Evolutionary conservation across 2,329 filamentous ascomycete species (phyloP), one percentile per base, ranked within the genome.

Genomic region (Fusarium stilboides): DNA sequence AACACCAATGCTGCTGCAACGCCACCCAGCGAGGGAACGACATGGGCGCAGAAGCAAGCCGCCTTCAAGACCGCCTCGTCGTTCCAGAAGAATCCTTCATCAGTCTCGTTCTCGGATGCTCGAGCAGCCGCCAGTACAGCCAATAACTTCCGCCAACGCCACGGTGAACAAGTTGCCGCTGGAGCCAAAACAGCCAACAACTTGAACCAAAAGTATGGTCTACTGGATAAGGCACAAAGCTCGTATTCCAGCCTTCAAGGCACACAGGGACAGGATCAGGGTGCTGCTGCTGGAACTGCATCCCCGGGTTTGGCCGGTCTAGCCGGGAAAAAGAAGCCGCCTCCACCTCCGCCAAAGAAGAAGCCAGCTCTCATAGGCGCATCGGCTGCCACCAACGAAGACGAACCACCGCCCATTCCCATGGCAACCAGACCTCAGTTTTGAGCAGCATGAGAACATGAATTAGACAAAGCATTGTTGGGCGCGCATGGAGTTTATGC

Each of bases 121-220:
- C 84, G 82, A 61, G 79, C 83, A 39, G 87, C 89, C 15, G 90
- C 87, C 2, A 83, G 84, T 28, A 91, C 89, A 37, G 86, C 87
- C 39, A 90, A 88, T 68, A 91, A 91, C 74, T 92, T 94, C 77
- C 88, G 89, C 15, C 88, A 92, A 75, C 82, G 90, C 28, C 90
- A 93, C 72, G 88, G 90, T 5, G 90, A 91, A 19, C 89, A 92
- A 75, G 87, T 92, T 8, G 85, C 87, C 2, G 80, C 86, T 8
- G 90, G 90, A 0, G 83, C 85, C 72, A 82, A 84, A 73, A 84
- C 83, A 20, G 89, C 89, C 6, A 87, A 85, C 63, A 82, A 80
- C 3, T 71, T 90, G 57, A 87, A 89, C 56, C 85, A 90, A 74
- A 90, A 88, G 75, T 91, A 91, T 70, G 87, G 87, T 5, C 80